Base-by-base conservation (phyloP, 73 alveolate species). In the Paramecium primaurelia region DNA sequence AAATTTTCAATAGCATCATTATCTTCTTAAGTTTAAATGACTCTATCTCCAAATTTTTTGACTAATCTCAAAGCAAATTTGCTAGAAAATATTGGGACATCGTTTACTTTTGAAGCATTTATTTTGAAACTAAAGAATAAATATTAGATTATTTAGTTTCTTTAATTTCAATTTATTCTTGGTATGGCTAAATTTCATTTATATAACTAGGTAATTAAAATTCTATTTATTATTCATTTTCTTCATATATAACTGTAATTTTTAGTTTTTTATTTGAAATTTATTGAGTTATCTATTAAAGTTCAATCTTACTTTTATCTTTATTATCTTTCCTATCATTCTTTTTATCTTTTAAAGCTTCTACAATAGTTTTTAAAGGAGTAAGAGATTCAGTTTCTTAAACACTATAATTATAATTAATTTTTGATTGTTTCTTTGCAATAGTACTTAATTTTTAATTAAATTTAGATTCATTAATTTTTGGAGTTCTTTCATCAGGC, bases 401-500 rank as follows among this genome's bases (percentile, higher is more conserved):
- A 64, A 34, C 84, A 32, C 51, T 64, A 64, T 14, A 64, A 26
- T 64, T 64, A 28, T 64, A 10, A 22, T 54, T 32, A 16, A 64
- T 42, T 64, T 64, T 64, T 4, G 84, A 64, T 64, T 64, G 51
- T 7, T 64, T 64, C 10, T 64, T 64, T 0, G 84, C 47, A 12
- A 64, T 64, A 28, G 84, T 64, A 28, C 84, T 64, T 14, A 64
- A 64, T 64, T 64, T 64, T n/a, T 64, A 28, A 64, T 64, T 28
- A 64, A 64, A 64, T 25, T 64, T 20, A 1, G 42, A 64, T 64
- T 64, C 84, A 64, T 18, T 64, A 32, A 64, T 64, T 64, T 64
- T 64, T 32, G 84, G 84, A 25, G 51, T 64, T 28, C 47, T 64
- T 34, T 64, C 84, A 64, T 64, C 84, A 64, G 84, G 84, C 84